A percentile compares a stretch with the other conserved stretches of the same genome.
Conservation (phyloP, 306 rosid species). For the Lithocarpus polystachyus region DNA sequence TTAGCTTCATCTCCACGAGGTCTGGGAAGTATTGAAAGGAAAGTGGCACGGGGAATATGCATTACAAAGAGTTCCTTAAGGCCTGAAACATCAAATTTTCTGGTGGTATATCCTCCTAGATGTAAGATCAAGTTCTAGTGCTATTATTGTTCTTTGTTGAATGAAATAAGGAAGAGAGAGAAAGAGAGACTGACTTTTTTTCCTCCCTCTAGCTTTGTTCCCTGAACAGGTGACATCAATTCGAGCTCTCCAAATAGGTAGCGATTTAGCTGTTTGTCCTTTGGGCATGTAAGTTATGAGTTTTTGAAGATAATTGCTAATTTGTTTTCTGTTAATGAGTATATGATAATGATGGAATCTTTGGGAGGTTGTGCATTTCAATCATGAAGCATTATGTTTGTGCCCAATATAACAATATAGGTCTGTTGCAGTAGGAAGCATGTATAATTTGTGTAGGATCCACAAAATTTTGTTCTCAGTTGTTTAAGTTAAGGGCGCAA, state of each 20-base stretch:
- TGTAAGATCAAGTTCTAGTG: constrained; percentile 44
- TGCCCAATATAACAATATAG: background rate
- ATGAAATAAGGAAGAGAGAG: background rate
- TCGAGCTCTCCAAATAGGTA: constrained; percentile 78
- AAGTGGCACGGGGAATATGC: constrained; percentile 92
- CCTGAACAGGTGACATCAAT: constrained; percentile 73
- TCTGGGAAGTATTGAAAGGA: constrained; percentile 44
- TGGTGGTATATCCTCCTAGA: constrained; percentile 82
- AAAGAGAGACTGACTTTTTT: constrained; percentile 25
- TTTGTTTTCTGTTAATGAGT: background rate
- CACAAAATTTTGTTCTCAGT: background rate
- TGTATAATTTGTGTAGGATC: background rate
- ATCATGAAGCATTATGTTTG: background rate
- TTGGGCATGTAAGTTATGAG: constrained; percentile 61
- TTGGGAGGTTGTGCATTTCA: background rate
- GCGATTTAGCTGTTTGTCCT: constrained; percentile 81
- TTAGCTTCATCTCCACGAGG: constrained; percentile 35
- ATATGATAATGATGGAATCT: background rate
- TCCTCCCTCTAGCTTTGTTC: constrained; percentile 50
- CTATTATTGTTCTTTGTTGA: constrained; percentile 18
- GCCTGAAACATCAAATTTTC: constrained; percentile 54
- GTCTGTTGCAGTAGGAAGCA: background rate
- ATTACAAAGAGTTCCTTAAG: constrained; percentile 64
- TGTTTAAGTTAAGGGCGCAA: background rate
- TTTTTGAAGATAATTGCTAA: background rate